Evolutionary conservation across 768 basidiomycete genomes (phyloP).

Genomic region (Termitomyces sp.): DNA sequence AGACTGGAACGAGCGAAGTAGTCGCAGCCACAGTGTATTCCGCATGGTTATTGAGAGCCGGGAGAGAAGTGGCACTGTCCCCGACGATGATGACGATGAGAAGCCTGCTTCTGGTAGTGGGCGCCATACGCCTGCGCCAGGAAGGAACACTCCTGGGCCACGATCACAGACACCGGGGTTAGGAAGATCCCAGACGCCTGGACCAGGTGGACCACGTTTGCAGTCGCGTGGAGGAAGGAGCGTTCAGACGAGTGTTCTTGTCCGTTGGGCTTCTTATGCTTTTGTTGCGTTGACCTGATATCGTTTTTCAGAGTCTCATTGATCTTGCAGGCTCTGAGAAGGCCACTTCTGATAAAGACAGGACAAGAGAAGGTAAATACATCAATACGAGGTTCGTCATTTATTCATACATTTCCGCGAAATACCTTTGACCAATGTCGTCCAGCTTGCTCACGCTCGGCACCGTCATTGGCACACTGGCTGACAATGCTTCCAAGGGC

Average conservation of each 20-base stretch:
- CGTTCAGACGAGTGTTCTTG: slow-evolving; percentile 76
- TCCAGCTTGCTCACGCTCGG: slow-evolving; percentile 86
- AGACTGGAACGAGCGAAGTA: slow-evolving; percentile 98
- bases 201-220: slow-evolving; percentile 48
- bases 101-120: slow-evolving; percentile 27
- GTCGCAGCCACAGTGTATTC: slow-evolving; percentile 93
- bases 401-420: neutral
- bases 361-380: slow-evolving; percentile 94
- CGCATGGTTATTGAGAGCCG: slow-evolving; percentile 89
- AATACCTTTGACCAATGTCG: slow-evolving; percentile 9
- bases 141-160: slow-evolving; percentile 41
- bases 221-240: slow-evolving; percentile 80
- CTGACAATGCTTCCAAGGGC: slow-evolving; percentile 79
- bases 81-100: slow-evolving; percentile 40
- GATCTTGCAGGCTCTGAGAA: slow-evolving; percentile 97
- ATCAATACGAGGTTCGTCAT: slow-evolving; percentile 79
- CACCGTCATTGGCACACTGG: slow-evolving; percentile 87
- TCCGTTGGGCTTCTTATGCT: slow-evolving; percentile 28
- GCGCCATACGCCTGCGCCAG: slow-evolving; percentile 28
- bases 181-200: slow-evolving; percentile 42
- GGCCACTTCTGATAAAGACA: slow-evolving; percentile 92
- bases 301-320: slow-evolving; percentile 68
- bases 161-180: slow-evolving; percentile 44
- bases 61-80: slow-evolving; percentile 45
- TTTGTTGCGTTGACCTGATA: slow-evolving; percentile 1